A percentile compares a stretch with the other conserved stretches of the same genome.
Evolutionary conservation across 1,284 basidiomycete genomes (phyloP).

Genomic region (Macrocybe sp.): DNA sequence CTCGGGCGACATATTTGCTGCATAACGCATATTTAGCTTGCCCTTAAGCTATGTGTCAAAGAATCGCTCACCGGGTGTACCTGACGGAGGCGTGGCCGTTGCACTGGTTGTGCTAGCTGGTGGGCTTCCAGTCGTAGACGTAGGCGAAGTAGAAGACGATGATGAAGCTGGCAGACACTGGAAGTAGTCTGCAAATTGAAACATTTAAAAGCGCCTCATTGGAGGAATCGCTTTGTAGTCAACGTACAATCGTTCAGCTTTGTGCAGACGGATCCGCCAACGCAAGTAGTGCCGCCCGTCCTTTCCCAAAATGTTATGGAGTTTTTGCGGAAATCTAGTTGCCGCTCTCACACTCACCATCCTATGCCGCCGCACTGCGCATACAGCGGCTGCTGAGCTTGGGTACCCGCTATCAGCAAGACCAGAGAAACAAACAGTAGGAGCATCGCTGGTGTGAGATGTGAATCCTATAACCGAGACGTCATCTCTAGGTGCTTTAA

Average conservation of each 20-base stretch:
- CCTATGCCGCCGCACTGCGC: slow-evolving; percentile 46
- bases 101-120: slow-evolving; percentile 15
- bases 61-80: slow-evolving; percentile 15
- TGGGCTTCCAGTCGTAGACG: slow-evolving; percentile 16
- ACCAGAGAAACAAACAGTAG: too few species aligned
- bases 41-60: not conserved
- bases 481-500: slow-evolving; percentile 5
- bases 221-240: not conserved
- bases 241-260: slow-evolving; percentile 36
- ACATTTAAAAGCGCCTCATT: not conserved
- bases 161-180: slow-evolving; percentile 39
- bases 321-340: not conserved
- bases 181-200: slow-evolving; percentile 32
- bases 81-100: slow-evolving; percentile 15
- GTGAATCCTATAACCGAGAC: slow-evolving; percentile 6
- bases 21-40: not conserved
- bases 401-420: not conserved
- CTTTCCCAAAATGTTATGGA: slow-evolving; percentile 18
- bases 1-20: slow-evolving; percentile 44
- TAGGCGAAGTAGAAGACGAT: slow-evolving; percentile 14
- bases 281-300: slow-evolving; percentile 41
- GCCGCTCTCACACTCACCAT: slow-evolving; percentile 29
- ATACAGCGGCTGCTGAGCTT: slow-evolving; percentile 31
- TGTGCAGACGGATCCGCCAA: slow-evolving; percentile 35
- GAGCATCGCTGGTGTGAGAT: slow-evolving; percentile 1